Evolutionary conservation across 2,329 filamentous ascomycete genomes (phyloP), one percentile per base, ranked within the genome.

Genomic region (Paradendryphiella salina): DNA sequence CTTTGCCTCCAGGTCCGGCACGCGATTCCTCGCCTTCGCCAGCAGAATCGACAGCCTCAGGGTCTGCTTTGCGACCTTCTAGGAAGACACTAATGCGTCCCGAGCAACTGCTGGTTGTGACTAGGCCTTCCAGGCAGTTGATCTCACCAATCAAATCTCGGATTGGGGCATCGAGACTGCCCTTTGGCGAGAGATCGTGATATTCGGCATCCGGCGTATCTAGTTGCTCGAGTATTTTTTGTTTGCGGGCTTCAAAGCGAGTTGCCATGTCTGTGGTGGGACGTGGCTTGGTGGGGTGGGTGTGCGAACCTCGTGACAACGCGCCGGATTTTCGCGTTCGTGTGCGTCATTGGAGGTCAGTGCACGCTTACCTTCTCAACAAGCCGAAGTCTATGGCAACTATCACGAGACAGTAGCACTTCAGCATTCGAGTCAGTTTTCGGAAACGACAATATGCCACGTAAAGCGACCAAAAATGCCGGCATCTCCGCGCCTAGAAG

Each of bases 91-190:
- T 92, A 38, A 95, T 83, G 44, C 93, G 80, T 0, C 93, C 93
- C 2, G 90, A 89, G 71, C 93, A 97, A 73, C 91, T 96, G 74
- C 91, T 96, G 2, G 92, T 96, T 1, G 93, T 96, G 28, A 95
- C 90, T 33, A 92, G 82, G 1, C 89, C 90, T 1, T 85, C 81
- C 5, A 87, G 68, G 1, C 65, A 71, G 73, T 97, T 97, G 70
- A 97, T 87, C 60, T 88, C 84, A 42, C 81, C 80, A 54, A 97
- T 91, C 46, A 96, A 77, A 17, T 85, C 80, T 38, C 86, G 82
- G 59, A 97, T 91, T 0, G 85, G 87, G 39, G 77, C 82, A 71
- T 97, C 93, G 15, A 97, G 82, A 0, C 85, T 88, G 13, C 92
- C 93, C 76, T 96, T 96, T 2, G 93, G 92, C 1, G 90, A 96